A percentile compares a stretch with the other conserved stretches of the same genome.
Conservation (phyloP, 306 rosid genomes). For the Chamaecrista fasciculata region DNA sequence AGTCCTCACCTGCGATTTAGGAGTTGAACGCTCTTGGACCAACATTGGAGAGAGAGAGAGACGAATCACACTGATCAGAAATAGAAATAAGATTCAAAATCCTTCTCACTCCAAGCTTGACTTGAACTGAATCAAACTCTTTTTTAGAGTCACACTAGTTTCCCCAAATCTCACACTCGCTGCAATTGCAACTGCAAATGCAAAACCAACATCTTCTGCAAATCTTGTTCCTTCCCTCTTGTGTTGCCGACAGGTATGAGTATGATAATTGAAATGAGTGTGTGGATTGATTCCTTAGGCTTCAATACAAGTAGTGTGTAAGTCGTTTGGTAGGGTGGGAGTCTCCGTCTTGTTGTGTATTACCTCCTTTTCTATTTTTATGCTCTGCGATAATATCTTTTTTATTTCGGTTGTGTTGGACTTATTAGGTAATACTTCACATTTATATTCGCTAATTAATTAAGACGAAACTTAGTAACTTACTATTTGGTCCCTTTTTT, state of each 20-base stretch:
- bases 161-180: constrained; percentile 33
- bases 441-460: no score
- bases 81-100: background rate
- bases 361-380: background rate
- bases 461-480: no score
- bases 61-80: background rate
- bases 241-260: constrained; percentile 35
- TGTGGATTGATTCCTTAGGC: constrained; percentile 54
- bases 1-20: constrained; percentile 50
- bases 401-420: constrained; percentile 26
- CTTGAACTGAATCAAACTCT: constrained; percentile 32
- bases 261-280: background rate
- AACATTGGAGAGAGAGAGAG: constrained; percentile 64
- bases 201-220: no score
- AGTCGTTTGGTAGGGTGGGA: constrained; percentile 47
- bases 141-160: constrained; percentile 28
- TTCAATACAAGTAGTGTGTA: constrained; percentile 58
- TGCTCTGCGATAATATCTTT: background rate
- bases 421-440: constrained; percentile 34
- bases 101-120: constrained; percentile 26
- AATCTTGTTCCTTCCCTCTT: no score
- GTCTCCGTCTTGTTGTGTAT: constrained; percentile 26
- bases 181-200: background rate
- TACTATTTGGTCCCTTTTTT: no score
- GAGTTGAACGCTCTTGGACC: constrained; percentile 75